Base-by-base conservation (phyloP, 1,284 basidiomycete genomes). In the Fomitopsis palustris region DNA sequence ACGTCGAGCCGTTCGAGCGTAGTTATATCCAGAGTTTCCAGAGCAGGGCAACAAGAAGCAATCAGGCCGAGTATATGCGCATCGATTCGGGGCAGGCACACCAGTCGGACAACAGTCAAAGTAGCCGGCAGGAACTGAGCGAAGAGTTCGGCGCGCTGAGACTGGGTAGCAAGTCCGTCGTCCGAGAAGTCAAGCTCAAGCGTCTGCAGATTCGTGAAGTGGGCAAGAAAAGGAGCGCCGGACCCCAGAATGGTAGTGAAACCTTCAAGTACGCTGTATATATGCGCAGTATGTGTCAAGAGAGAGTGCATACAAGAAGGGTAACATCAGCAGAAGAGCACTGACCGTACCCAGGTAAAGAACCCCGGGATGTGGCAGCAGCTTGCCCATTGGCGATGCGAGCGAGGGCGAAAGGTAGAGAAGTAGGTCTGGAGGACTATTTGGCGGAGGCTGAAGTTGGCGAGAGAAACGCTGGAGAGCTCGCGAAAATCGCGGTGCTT, bases 1-100 rank as follows among this genome's bases (percentile, higher is more conserved):
- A 67, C 57, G 57, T 84, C 80, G 29, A 88, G 74, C 23, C 83
- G 76, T 61, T 86, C 84, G 12, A 81, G 77, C 59, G 81, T 83
- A 64, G 81, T 83, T 55, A 88, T 72, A 61, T 81, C 74, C 10
- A 89, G 77, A 56, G 74, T 71, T 1, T 62, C 60, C 29, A 89
- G 70, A 35, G 61, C 66, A 38, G 79, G 77, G 58, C 86, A 83
- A 4, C 66, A 70, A 21, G 62, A 64, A 6, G 82, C 76, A 39
- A 89, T 74, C n/a, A 75, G 62, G 5, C 63, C 61, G 33, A 90
- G 75, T 52, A 87, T 64, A 21, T 71, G 64, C 17, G 69, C 61
- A 62, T 85, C 84, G 52, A 89, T 80, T 23, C 78, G 78, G 62
- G 85, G 81, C 10, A 90, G 68, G 31, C 72, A 75, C 0, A 77